Conservation (phyloP, 495 filamentous ascomycete species). For the Podospora tetraspora region DNA sequence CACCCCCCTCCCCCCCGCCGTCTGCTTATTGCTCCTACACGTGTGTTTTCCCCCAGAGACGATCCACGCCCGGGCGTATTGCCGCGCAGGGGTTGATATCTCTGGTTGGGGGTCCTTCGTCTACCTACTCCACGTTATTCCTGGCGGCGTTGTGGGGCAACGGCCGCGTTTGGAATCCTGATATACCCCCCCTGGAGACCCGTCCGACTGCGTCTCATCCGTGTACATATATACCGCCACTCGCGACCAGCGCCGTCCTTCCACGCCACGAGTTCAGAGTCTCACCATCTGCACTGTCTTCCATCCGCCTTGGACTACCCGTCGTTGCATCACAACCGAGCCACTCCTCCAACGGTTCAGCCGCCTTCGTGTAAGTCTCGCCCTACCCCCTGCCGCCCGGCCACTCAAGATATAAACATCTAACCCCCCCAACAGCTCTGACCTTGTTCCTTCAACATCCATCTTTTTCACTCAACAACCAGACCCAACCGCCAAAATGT, state of each 20-base stretch:
- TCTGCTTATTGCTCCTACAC: neutral
- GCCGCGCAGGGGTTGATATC: slow-evolving; percentile 4
- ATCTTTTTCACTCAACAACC: neutral
- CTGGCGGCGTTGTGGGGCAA: neutral
- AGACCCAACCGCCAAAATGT: slow-evolving; percentile 50
- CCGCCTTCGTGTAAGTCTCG: slow-evolving; percentile 1
- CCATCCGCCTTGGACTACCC: slow-evolving; percentile 13
- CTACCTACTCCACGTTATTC: slow-evolving; percentile 12
- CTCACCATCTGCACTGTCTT: slow-evolving; percentile 9
- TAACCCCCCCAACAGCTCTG: neutral
- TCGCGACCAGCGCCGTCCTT: slow-evolving; percentile 11
- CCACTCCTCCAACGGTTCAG: slow-evolving; percentile 4
- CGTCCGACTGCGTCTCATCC: neutral
- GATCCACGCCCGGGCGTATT: slow-evolving; percentile 2
- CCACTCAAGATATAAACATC: neutral
- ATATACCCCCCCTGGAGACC: slow-evolving; percentile 17
- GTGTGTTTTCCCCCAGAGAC: neutral
- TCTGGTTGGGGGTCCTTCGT: slow-evolving; percentile 7
- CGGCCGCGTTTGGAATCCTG: slow-evolving; percentile 1
- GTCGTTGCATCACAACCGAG: slow-evolving; percentile 17
- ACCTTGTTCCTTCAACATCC: neutral
- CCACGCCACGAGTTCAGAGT: slow-evolving; percentile 11
- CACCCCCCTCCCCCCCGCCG: neutral
- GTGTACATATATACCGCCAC: slow-evolving; percentile 24
- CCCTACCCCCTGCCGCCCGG: slow-evolving; percentile 8